These are phyloP conservation scores for Cladosporium halotolerans DNA, from an alignment of 2,329 filamentous ascomycete genomes.

Conservation along the genomic window DNA sequence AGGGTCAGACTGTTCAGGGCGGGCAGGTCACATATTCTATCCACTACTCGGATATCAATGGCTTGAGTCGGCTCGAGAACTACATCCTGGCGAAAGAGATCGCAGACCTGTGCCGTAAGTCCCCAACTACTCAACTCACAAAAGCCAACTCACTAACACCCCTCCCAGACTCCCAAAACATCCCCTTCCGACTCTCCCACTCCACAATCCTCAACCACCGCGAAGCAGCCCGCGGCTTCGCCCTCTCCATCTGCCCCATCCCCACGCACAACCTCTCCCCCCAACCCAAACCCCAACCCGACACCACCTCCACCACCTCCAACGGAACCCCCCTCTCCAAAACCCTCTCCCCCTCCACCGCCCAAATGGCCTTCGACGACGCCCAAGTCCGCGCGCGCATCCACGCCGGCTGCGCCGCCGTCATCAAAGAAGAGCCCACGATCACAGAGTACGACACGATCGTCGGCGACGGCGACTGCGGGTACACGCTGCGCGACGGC, in stretches of 20 bases:
- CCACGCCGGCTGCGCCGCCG: slow-evolving; percentile 27
- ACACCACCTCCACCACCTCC: slow-evolving; percentile 13
- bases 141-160: slow-evolving; percentile 1
- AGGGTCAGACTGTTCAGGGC: slow-evolving; percentile 18
- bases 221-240: slow-evolving; percentile 28
- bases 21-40: slow-evolving; percentile 25
- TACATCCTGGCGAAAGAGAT: slow-evolving; percentile 30
- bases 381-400: slow-evolving; percentile 24
- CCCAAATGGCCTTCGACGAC: slow-evolving; percentile 22
- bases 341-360: slow-evolving; percentile 9
- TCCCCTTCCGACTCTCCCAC: slow-evolving; percentile 29
- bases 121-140: neutral
- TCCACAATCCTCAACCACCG: slow-evolving; percentile 28
- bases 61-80: slow-evolving; percentile 31
- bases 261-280: slow-evolving; percentile 23
- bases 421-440: slow-evolving; percentile 29
- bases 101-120: slow-evolving; percentile 2
- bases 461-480: slow-evolving; percentile 33
- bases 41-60: slow-evolving; percentile 32
- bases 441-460: slow-evolving; percentile 34
- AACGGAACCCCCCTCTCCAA: slow-evolving; percentile 10
- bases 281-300: slow-evolving; percentile 19
- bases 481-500: slow-evolving; percentile 31
- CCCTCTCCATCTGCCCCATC: slow-evolving; percentile 28
- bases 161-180: slow-evolving; percentile 22